Conservation (phyloP, 257 asterid genomes). For the Przewalskia tangutica region DNA sequence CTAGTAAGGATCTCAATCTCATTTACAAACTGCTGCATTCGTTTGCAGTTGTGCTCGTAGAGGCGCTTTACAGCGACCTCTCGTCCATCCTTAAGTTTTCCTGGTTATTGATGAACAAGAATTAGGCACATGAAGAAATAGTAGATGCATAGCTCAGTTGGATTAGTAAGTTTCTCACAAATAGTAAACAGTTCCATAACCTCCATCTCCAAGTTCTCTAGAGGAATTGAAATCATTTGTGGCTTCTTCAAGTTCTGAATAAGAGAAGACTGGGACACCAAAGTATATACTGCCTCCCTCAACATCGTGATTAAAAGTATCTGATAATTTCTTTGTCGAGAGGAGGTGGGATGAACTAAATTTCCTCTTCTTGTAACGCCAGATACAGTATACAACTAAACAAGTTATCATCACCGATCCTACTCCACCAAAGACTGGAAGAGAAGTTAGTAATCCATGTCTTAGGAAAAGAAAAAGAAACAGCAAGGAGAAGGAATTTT, state of each 20-base stretch:
- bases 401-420: neutral
- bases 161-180: neutral
- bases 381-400: neutral
- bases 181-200: conserved; percentile 7
- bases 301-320: neutral
- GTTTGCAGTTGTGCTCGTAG: neutral
- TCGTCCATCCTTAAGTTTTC: conserved; percentile 4
- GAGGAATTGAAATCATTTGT: neutral
- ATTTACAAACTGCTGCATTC: conserved; percentile 2
- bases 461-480: neutral
- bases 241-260: conserved; percentile 1
- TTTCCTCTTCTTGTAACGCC: neutral
- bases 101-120: neutral
- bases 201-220: conserved; percentile 6
- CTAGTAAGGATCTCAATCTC: conserved; percentile 10
- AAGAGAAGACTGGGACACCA: neutral
- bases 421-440: neutral
- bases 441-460: neutral
- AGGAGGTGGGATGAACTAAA: neutral
- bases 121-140: neutral
- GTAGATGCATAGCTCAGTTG: neutral
- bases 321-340: neutral
- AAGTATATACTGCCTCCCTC: neutral
- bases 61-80: conserved; percentile 8
- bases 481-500: neutral